phyloP scores from a whole-genome alignment of 108 stramenopile genomes.

The Craspedostauros australis region DNA sequence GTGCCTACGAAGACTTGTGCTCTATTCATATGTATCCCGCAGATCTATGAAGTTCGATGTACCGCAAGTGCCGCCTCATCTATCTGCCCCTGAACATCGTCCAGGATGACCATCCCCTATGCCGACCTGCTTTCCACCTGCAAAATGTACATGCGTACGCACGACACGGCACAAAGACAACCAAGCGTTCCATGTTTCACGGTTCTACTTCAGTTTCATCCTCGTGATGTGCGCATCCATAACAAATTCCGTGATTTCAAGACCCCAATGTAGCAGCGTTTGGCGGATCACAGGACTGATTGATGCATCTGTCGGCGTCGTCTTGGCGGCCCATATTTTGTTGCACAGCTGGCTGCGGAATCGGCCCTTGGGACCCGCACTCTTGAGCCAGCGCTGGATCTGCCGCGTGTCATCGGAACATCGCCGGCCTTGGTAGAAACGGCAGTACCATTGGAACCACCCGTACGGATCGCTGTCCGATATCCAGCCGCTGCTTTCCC shows the following conservation, averaged over 20 bases:
- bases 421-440: conserved; percentile 89
- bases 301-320: conserved; percentile 33
- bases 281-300: conserved; percentile 95
- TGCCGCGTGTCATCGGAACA: conserved; percentile 85
- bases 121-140: too few species aligned
- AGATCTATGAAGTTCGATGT: too few species aligned
- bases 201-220: too few species aligned
- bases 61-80: too few species aligned
- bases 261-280: conserved; percentile 94
- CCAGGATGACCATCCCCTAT: too few species aligned
- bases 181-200: too few species aligned
- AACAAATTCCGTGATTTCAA: conserved; percentile 76
- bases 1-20: too few species aligned
- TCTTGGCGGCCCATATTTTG: conserved; percentile 70
- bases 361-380: conserved; percentile 83
- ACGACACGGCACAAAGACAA: too few species aligned
- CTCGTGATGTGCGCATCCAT: conserved; percentile 65
- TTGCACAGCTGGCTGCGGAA: conserved; percentile 92
- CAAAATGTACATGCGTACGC: too few species aligned
- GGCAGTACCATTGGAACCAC: conserved; percentile 99
- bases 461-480: conserved; percentile 89
- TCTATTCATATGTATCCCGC: too few species aligned
- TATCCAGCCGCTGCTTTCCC: conserved; percentile 90
- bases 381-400: conserved; percentile 73
- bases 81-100: too few species aligned